A percentile compares a stretch with the other conserved stretches of the same genome.
Evolutionary conservation across 768 basidiomycete genomes (phyloP).

Genomic region (Phylloporus rhodoxanthus): DNA sequence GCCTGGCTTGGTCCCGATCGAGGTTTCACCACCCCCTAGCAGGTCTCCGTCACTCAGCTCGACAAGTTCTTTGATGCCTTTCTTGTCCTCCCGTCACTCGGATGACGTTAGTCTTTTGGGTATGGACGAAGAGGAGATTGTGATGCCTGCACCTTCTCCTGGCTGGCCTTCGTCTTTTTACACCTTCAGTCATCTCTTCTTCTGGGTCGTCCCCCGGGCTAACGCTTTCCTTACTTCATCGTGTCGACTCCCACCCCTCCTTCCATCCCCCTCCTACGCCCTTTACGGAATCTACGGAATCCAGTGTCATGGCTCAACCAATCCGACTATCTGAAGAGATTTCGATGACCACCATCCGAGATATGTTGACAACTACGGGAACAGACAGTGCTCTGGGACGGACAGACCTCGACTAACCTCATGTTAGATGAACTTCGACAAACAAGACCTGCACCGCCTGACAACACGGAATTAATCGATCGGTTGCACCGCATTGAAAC

Average conservation of each 20-base stretch:
- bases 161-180: too few species aligned
- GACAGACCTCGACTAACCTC: slow-evolving; percentile 54
- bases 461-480: slow-evolving; percentile 36
- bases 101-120: slow-evolving; percentile 54
- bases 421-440: slow-evolving; percentile 59
- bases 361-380: slow-evolving; percentile 53
- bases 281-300: slow-evolving; percentile 25
- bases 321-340: slow-evolving; percentile 21
- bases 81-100: slow-evolving; percentile 62
- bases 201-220: slow-evolving; percentile 32
- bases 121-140: slow-evolving; percentile 24
- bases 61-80: slow-evolving; percentile 34
- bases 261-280: slow-evolving; percentile 34
- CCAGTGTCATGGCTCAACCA: slow-evolving; percentile 33
- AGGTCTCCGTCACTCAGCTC: slow-evolving; percentile 39
- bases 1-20: slow-evolving; percentile 27
- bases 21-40: slow-evolving; percentile 40
- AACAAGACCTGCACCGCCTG: slow-evolving; percentile 34
- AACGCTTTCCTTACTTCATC: slow-evolving; percentile 35
- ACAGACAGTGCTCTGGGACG: slow-evolving; percentile 54
- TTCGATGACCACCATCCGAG: slow-evolving; percentile 42
- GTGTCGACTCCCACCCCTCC: slow-evolving; percentile 31
- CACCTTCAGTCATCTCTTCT: slow-evolving; percentile 32
- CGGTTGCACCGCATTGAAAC: slow-evolving; percentile 25
- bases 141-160: slow-evolving; percentile 29